Evolutionary conservation across 2,329 filamentous ascomycete species (phyloP), one percentile per base, ranked within the genome.

Genomic region (Sphaerulina musiva): DNA sequence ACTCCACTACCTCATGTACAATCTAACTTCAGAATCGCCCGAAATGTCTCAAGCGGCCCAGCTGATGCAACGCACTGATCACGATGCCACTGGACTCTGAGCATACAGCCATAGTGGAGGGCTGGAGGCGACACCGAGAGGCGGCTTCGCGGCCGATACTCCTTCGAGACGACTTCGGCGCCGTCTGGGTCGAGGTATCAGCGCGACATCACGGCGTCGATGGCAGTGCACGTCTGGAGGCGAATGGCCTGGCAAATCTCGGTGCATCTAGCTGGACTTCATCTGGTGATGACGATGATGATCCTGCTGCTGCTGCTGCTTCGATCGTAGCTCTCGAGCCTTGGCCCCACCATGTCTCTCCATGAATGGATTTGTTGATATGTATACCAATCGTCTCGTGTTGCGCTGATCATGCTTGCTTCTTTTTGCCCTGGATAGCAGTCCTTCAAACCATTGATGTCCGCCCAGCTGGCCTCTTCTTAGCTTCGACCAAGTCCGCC

Each of bases 171-270:
- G 34, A 44, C 20, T 38, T 31, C 46, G 41, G 49, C 34, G 46
- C 26, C 8, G 45, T 12, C 45, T 46, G 31, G 49, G 45, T 52
- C 46, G 26, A 53, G 26, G 43, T 51, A 39, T 29, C 48, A 50
- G 10, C 39, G 20, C 42, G 20, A 14, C 10, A 29, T 50, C 39
- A 17, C 23, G 46, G 17, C 10, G 41, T 50, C 46, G 53, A 55
- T 45, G 48, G 44, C 48, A 34, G 38, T 46, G 34, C n/a, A 34
- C 39, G 40, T 42, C 32, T 46, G 39, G 48, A 48, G 45, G 46
- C 34, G 23, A 10, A 11, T 46, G 40, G 49, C 34, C 41, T 56
- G 48, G 49, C 45, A n/a, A 45, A 56, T 56, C 45, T 34, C 17
- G 49, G 38, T 42, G 36, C 10, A 31, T 53, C 49, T 56, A 14